Conservation (phyloP, 2,329 filamentous ascomycete species). For the Colletotrichum sp. region DNA sequence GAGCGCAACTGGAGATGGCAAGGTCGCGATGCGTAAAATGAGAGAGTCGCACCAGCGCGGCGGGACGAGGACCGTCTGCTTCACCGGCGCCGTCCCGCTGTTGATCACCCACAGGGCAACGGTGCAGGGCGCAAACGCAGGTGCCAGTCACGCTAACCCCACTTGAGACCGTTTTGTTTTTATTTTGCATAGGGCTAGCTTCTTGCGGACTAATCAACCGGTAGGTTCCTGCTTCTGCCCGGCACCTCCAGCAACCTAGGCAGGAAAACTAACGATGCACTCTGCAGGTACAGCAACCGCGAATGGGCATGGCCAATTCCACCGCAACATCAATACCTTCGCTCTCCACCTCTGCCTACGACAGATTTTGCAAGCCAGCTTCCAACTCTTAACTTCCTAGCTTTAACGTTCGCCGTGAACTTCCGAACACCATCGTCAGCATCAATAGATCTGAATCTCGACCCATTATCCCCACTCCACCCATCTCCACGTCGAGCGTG, state of each 20-base stretch:
- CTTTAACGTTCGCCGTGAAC: neutral
- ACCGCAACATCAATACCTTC: neutral
- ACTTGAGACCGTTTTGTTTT: neutral
- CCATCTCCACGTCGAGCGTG: neutral
- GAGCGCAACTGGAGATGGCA: neutral
- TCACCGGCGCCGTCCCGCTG: neutral
- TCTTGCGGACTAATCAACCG: neutral
- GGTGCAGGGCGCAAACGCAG: neutral
- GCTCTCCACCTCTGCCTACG: neutral
- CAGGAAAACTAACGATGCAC: neutral
- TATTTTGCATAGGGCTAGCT: neutral
- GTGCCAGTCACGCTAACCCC: neutral
- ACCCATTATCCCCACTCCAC: neutral
- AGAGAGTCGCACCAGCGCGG: conserved; percentile 3
- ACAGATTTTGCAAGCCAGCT: neutral
- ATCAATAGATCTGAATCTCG: neutral
- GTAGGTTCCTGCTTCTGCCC: neutral
- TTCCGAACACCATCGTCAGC: neutral
- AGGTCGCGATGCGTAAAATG: conserved; percentile 3
- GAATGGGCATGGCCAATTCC: neutral
- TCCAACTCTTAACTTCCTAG: neutral
- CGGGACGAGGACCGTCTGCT: neutral
- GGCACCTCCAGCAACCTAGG: neutral
- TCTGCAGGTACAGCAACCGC: neutral
- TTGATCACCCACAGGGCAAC: neutral